Evolutionary conservation across 2,329 filamentous ascomycete species (phyloP), one percentile per base, ranked within the genome.

Genomic region (Ophiostoma populinum): DNA sequence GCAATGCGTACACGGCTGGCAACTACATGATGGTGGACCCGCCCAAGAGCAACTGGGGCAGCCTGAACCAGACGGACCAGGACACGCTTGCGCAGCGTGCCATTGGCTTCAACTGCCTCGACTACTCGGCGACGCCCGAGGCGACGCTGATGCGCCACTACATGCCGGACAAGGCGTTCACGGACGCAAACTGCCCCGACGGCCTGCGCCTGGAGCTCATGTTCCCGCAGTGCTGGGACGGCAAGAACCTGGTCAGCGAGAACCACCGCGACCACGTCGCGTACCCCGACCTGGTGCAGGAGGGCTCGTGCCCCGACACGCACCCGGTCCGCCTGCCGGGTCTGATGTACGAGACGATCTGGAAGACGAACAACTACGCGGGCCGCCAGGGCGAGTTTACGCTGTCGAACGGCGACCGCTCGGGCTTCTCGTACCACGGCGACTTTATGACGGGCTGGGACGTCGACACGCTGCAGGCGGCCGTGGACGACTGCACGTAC

Each of bases 151-250:
- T 73, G 54, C 82, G 86, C 44, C 86, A 93, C 55, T 75, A 70
- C 51, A 49, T 94, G 46, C 86, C 87, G 0, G 68, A 77, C 47
- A 92, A 92, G 64, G 56, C 57, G 0, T 92, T 71, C 51, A 63
- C 93, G 24, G 85, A 94, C 49, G 65, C 65, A 36, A 75, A 87
- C 56, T 95, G 87, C 58, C 57, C 58, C n/a, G 67, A 92, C 48
- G 87, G 87, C 39, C 51, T 92, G 30, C 77, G 85, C 31, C 62
- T 87, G 29, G 85, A 93, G 55, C 56, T 92, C 40, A 81, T 82
- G 68, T 92, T 93, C 57, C 81, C 82, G 0, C 83, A 77, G 2
- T 93, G 83, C 67, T 92, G 83, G 78, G 80, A 90, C 47, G 80
- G 81, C 34, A 65, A 71, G 46, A 64, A 76, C 42, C 37, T 59